Percentiles rank a stretch among this genome's conserved stretches.
These are phyloP conservation scores for Candida tallmaniae DNA, from an alignment of 805 yeast genomes.

Conservation along the genomic window DNA sequence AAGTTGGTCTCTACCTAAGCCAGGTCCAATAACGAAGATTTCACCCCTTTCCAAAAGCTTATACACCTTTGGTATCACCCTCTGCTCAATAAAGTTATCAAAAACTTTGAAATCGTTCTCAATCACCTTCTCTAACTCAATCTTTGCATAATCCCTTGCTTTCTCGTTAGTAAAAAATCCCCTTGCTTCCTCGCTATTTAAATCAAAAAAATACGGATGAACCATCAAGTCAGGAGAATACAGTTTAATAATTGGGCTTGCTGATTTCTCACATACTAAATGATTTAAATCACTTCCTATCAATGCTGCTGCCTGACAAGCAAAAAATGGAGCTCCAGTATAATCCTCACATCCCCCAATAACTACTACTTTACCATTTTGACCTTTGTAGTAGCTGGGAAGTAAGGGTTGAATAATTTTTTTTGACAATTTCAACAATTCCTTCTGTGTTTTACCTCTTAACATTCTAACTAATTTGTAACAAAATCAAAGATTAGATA, in stretches of 20 bases:
- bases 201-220: constrained; percentile 77
- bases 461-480: constrained; percentile 13
- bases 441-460: constrained; percentile 30
- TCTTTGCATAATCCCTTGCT: constrained; percentile 11
- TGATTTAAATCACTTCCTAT: constrained; percentile 89
- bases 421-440: constrained; percentile 46
- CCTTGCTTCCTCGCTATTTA: constrained; percentile 25
- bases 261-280: constrained; percentile 75
- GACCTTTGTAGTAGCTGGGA: constrained; percentile 81
- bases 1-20: constrained; percentile 76
- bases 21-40: constrained; percentile 88
- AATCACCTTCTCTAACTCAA: constrained; percentile 20
- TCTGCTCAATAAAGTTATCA: constrained; percentile 32
- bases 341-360: constrained; percentile 95
- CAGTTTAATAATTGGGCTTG: constrained; percentile 76
- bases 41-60: constrained; percentile 63
- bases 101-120: constrained; percentile 16
- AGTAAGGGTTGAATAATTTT: constrained; percentile 71
- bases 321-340: constrained; percentile 94
- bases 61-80: constrained; percentile 53
- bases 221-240: constrained; percentile 95
- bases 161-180: constrained; percentile 16
- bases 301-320: constrained; percentile 78
- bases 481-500: not conserved
- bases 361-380: constrained; percentile 79